Base-by-base conservation (phyloP, 2,329 filamentous ascomycete species). In the Penicillium sp. region DNA sequence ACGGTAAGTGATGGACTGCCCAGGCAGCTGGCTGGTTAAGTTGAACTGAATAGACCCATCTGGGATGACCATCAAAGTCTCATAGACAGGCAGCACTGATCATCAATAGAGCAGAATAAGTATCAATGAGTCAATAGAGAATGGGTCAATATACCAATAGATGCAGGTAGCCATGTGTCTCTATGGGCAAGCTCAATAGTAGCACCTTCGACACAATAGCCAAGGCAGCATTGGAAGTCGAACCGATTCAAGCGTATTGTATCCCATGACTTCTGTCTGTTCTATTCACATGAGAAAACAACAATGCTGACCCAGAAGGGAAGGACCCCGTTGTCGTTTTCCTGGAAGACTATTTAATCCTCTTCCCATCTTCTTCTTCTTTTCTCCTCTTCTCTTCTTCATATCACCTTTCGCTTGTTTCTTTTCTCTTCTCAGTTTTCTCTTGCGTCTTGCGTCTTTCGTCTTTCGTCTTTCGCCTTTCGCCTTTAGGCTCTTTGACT, bases 311-410 rank as follows among this genome's bases (percentile, higher is more conserved):
- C 37, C 29, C 7, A 41, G 41, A 47, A 28, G 14, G 44, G 37
- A 41, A 46, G 16, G 22, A 2, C 44, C 19, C 29, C 30, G 13
- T 35, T 36, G 19, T 28, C 39, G 22, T 8, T 4, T 25, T 25
- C 22, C 22, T 25, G 10, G 14, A 11, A n/a, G 12, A 16, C 14
- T 38, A 45, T 28, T 38, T 38, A 38, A 25, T 29, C n/a, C 25
- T 46, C 38, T 27, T 22, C 38, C 42, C 39, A 45, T 44, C 41
- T 19, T 25, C 47, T 16, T 34, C 25, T 33, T 22, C 28, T 13
- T 28, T 19, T 28, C 29, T 8, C 22, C 22, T 25, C 22, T 19
- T 28, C 29, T 8, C 22, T 7, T 25, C 22, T 25, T 25, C 22
- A 25, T 25, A 25, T 5, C 22, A 25, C 22, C 5, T 25, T 22